phyloP scores from a whole-genome alignment of 768 basidiomycete species.

The Trametes sanguinea region DNA sequence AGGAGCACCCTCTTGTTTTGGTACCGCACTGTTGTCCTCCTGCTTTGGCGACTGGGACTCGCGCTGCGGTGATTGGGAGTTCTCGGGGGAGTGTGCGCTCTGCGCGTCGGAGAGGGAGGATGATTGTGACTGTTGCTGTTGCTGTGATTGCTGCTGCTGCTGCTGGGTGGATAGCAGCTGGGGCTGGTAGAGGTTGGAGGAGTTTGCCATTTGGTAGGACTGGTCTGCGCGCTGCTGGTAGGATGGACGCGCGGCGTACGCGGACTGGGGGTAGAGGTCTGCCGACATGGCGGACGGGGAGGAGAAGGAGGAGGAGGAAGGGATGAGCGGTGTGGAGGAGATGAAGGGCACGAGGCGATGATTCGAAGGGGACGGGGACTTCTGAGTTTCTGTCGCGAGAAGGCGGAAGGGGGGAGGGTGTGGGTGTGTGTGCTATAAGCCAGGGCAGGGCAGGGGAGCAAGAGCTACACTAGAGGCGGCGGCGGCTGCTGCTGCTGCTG shows the following conservation, averaged over 20 bases:
- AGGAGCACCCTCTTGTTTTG: constrained; percentile 39
- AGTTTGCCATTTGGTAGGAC: constrained; percentile 27
- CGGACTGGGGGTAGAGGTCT: constrained; percentile 47
- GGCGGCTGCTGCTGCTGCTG: constrained; percentile 7
- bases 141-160: background rate
- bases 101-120: constrained; percentile 25
- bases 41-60: constrained; percentile 38
- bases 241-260: constrained; percentile 35
- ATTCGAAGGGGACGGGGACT: constrained; percentile 1
- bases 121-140: background rate
- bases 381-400: background rate
- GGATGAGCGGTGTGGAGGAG: constrained; percentile 11
- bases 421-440: constrained; percentile 5
- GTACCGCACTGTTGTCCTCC: constrained; percentile 36
- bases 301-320: constrained; percentile 8
- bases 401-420: constrained; percentile 21
- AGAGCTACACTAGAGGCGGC: constrained; percentile 1
- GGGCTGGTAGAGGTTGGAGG: constrained; percentile 29
- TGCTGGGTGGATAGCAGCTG: constrained; percentile 28
- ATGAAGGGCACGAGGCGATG: constrained; percentile 24
- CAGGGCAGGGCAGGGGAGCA: constrained; percentile 18
- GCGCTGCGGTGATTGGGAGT: constrained; percentile 22
- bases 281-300: constrained; percentile 35
- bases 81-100: constrained; percentile 24
- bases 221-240: constrained; percentile 43